Evolutionary conservation across 2,329 filamentous ascomycete species (phyloP).

Genomic region (Fusarium sp.): DNA sequence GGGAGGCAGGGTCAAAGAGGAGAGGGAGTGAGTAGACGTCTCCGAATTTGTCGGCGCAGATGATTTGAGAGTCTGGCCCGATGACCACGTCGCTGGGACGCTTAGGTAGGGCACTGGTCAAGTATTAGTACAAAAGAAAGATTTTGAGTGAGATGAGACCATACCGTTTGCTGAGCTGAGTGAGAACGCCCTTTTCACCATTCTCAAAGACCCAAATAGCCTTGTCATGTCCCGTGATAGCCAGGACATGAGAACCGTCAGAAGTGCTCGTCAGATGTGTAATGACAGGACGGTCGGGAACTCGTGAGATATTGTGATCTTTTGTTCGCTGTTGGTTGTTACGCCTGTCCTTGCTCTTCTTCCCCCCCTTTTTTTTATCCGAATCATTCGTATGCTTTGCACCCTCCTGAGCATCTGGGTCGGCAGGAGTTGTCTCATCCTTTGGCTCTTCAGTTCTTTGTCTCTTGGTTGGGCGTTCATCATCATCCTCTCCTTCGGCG

Average conservation of each 20-base stretch:
- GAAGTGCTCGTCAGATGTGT: slow-evolving; percentile 73
- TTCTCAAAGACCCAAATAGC: slow-evolving; percentile 83
- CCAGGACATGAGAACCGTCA: slow-evolving; percentile 75
- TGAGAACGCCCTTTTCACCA: slow-evolving; percentile 68
- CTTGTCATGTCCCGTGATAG: slow-evolving; percentile 92
- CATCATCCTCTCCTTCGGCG: slow-evolving; percentile 34
- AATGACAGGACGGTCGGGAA: slow-evolving; percentile 71
- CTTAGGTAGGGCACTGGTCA: slow-evolving; percentile 82
- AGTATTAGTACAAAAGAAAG: slow-evolving; percentile 42
- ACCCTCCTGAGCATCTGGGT: slow-evolving; percentile 29
- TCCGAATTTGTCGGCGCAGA: slow-evolving; percentile 94
- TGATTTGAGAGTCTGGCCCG: slow-evolving; percentile 76
- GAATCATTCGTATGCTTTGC: slow-evolving; percentile 20
- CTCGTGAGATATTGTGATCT: slow-evolving; percentile 43
- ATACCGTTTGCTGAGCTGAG: slow-evolving; percentile 77
- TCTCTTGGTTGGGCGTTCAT: slow-evolving; percentile 52
- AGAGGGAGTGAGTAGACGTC: slow-evolving; percentile 93
- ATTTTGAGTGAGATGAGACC: not conserved
- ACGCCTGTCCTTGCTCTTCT: slow-evolving; percentile 48
- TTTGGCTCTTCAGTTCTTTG: slow-evolving; percentile 48
- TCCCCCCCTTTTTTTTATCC: slow-evolving; percentile 44
- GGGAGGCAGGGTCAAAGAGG: slow-evolving; percentile 38
- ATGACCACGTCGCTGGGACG: slow-evolving; percentile 81
- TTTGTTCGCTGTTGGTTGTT: slow-evolving; percentile 34
- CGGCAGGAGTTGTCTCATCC: slow-evolving; percentile 36